Evolutionary conservation across 805 yeast species (phyloP).

Genomic region (Clavispora phyllophila): DNA sequence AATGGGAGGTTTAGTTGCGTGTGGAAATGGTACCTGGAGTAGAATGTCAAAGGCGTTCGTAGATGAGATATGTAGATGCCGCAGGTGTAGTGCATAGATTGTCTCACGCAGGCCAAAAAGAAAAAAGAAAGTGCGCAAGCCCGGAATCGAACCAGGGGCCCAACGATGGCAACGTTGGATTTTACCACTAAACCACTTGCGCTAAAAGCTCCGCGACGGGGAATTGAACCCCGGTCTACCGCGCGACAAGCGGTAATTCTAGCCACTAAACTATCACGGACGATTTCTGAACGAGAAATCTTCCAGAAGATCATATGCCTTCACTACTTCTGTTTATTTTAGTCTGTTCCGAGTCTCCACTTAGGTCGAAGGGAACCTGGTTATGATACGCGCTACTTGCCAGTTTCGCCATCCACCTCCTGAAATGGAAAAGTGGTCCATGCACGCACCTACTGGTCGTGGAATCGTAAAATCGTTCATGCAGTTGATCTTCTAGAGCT

Average conservation of each 20-base stretch:
- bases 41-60: no score
- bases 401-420: no score
- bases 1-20: background rate
- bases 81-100: no score
- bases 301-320: no score
- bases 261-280: slow-evolving; percentile 23
- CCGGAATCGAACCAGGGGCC: slow-evolving; percentile 22
- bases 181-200: slow-evolving; percentile 19
- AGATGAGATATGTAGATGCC: background rate
- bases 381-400: no score
- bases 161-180: slow-evolving; percentile 20
- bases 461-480: background rate
- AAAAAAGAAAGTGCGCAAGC: slow-evolving; percentile 14
- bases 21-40: no score
- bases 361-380: no score
- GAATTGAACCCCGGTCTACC: slow-evolving; percentile 23
- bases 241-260: slow-evolving; percentile 23
- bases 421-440: background rate
- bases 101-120: background rate
- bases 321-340: no score
- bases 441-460: background rate
- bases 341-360: no score
- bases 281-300: background rate
- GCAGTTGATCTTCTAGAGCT: background rate
- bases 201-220: slow-evolving; percentile 19